phyloP scores from a whole-genome alignment of 768 basidiomycete genomes.

The Serendipita indica region DNA sequence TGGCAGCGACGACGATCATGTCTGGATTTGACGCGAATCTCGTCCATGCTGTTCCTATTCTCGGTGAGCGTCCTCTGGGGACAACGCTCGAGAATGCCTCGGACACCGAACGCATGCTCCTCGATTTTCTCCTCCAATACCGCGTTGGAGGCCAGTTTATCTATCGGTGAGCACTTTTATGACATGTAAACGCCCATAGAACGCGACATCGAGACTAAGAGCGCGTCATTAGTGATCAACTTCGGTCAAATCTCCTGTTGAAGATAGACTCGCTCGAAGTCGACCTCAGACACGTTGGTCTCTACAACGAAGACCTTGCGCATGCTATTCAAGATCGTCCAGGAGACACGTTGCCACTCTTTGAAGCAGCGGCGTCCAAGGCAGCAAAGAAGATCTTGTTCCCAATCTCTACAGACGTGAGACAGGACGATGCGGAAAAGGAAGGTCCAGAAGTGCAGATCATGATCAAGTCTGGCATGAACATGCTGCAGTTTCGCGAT shows the following conservation, averaged over 20 bases:
- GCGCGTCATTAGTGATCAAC: constrained; percentile 45
- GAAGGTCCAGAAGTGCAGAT: constrained; percentile 69
- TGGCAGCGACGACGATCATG: constrained; percentile 34
- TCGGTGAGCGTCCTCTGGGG: constrained; percentile 38
- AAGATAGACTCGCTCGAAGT: constrained; percentile 82
- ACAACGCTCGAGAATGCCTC: constrained; percentile 57
- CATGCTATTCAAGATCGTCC: constrained; percentile 82
- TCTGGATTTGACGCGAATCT: constrained; percentile 77
- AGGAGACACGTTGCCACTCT: constrained; percentile 74
- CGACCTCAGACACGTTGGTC: constrained; percentile 41
- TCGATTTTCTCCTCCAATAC: constrained; percentile 78
- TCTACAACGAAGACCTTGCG: constrained; percentile 90
- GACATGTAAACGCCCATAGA: neutral
- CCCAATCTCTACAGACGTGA: constrained; percentile 47
- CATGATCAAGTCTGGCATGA: constrained; percentile 76
- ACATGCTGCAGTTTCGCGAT: constrained; percentile 86
- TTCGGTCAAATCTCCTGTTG: constrained; percentile 75
- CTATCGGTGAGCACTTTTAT: constrained; percentile 47
- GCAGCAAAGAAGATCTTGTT: constrained; percentile 73
- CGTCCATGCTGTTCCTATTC: constrained; percentile 68
- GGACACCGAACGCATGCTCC: constrained; percentile 62
- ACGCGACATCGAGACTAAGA: neutral
- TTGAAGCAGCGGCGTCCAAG: constrained; percentile 80
- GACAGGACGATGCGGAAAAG: constrained; percentile 33
- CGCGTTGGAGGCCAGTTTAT: constrained; percentile 83